A percentile compares a stretch with the other conserved stretches of the same genome.
Evolutionary conservation across 805 yeast genomes (phyloP).

Genomic region (Priceomyces medius): DNA sequence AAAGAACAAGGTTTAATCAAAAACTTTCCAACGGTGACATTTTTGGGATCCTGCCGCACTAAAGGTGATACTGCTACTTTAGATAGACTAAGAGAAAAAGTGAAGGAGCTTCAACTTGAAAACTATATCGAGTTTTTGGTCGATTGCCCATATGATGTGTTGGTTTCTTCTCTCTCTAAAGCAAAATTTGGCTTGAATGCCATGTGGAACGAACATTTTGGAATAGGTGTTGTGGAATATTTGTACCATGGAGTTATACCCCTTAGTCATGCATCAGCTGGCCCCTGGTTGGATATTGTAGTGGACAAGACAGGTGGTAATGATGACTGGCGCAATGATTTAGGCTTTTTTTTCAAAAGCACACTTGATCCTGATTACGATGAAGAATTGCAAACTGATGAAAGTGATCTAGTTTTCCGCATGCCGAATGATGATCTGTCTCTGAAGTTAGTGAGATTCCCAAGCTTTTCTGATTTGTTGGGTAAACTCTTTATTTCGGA

Average conservation of each 20-base stretch:
- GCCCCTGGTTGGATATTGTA: conserved; percentile 90
- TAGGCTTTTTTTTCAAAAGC: conserved; percentile 81
- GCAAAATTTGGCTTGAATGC: conserved; percentile 84
- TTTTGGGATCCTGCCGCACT: conserved; percentile 84
- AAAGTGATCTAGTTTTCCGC: conserved; percentile 7
- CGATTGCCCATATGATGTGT: conserved; percentile 70
- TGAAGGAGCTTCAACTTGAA: conserved; percentile 24
- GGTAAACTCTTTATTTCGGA: conserved; percentile 38
- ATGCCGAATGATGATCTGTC: conserved; percentile 12
- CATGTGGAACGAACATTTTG: conserved; percentile 99
- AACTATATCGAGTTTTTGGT: conserved; percentile 55
- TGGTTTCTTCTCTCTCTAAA: conserved; percentile 51
- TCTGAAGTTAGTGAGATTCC: conserved; percentile 22
- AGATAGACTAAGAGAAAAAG: conserved; percentile 43
- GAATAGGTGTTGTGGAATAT: conserved; percentile 95
- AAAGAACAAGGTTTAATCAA: conserved; percentile 14
- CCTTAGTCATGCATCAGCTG: conserved; percentile 91
- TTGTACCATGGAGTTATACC: conserved; percentile 85
- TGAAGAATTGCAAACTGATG: conserved; percentile 8
- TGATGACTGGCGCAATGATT: conserved; percentile 37
- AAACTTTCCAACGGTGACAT: conserved; percentile 54
- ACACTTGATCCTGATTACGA: conserved; percentile 68
- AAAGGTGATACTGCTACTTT: conserved; percentile 63
- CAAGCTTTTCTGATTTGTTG: conserved; percentile 52
- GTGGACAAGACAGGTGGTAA: conserved; percentile 13